Base-by-base conservation (phyloP, 2,329 filamentous ascomycete species). In the Sphaerostilbella broomeana region DNA sequence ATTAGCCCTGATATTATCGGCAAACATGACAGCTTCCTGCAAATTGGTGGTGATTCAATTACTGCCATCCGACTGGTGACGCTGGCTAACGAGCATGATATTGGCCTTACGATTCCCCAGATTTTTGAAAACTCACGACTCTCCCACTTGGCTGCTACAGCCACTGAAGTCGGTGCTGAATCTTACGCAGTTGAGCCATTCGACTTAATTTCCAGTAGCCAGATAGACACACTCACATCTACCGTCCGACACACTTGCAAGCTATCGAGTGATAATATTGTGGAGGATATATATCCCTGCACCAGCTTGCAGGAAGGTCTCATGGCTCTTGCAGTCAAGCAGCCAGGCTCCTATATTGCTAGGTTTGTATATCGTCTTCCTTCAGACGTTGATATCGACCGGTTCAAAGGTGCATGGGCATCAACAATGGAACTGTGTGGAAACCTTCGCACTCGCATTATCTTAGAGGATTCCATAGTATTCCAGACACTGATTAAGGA, bases 281-380 rank as follows among this genome's bases (percentile, higher is more conserved):
- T 31, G 9, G 28, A 31, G 28, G 28, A n/a, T n/a, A n/a, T n/a
- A n/a, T n/a, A n/a, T n/a, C n/a, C n/a, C n/a, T n/a, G n/a, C n/a
- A n/a, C n/a, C 11, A 12, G 28, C 15, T 16, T 31, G 10, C 28
- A 31, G 15, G 28, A 31, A 31, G 28, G 28, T 12, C 15, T 31
- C 11, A 12, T 31, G 28, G 28, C 28, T n/a, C 47, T 63, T 2
- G 52, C 61, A 2, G 48, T 46, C 22, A 51, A 56, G n/a, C 32
- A 45, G 1, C 37, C 24, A 1, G 62, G 59, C 2, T 55, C 54
- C 1, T 67, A 68, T 28, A 51, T 63, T 5, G 52, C 57, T 2
- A 48, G 54, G 27, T 48, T 52, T 37, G 50, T 48, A 11, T 39
- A 52, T 24, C 35, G 39, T 16, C 47, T 57, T 3, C 25, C 47